Base-by-base conservation (phyloP, 1,284 basidiomycete genomes). In the Laetiporus sulphureus region DNA sequence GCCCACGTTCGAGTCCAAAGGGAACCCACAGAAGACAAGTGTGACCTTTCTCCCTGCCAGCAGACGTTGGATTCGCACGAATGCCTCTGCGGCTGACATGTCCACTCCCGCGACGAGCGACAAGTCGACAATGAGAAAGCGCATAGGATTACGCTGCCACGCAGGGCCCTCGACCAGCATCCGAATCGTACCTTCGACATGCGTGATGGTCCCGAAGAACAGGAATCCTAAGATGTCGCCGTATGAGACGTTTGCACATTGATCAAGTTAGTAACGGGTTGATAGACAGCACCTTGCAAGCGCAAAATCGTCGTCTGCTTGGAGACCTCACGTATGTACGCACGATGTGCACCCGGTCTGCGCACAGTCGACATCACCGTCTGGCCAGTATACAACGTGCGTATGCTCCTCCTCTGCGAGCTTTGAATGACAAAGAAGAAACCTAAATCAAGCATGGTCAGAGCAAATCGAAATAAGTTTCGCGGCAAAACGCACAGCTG, bases 351-450 rank as follows among this genome's bases (percentile, higher is more conserved):
- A 45, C 81, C 82, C 1, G 94, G 95, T 29, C 95, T 72, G 4
- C 95, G 80, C 1, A 98, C 95, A 1, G 94, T 93, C 5, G 92
- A 96, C 62, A 93, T 82, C 2, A 84, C 79, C 0, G 82, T 77
- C 41, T 90, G 79, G 1, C 90, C 91, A 5, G 79, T 83, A 60
- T 89, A 83, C 18, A 88, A 69, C 0, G 82, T 75, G 13, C 94
- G 77, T 45, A 98, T 93, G 44, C 92, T 90, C 33, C 77, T 66
- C 15, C 89, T 64, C 49, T 84, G 83, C 0, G 91, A 94, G 51
- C 88, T 95, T 57, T 96, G 91, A 2, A 98, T 75, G 18, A 99
- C 96, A 57, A 99, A 98, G 69, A 97, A 97, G 62, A 96, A 77
- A 59, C 89, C 88, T 84, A 47, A 22, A 4, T 8, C 16, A 6